phyloP scores from a whole-genome alignment of 257 asterid species.

The Ophiorrhiza pumila region DNA sequence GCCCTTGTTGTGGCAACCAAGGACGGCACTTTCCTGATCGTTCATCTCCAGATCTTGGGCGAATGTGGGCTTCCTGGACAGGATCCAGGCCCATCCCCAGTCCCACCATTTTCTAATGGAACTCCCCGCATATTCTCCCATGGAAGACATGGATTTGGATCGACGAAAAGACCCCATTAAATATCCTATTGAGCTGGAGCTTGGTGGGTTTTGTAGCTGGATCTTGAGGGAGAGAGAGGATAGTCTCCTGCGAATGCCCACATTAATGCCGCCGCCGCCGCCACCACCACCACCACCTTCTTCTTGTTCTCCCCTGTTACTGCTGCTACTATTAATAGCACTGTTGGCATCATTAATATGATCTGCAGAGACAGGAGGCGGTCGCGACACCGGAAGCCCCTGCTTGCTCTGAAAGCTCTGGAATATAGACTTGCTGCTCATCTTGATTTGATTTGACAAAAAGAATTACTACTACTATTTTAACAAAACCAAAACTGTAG shows the following conservation, averaged over 20 bases:
- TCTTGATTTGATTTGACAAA: constrained; percentile 3
- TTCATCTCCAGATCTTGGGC: constrained; percentile 88
- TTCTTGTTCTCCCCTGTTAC: not conserved
- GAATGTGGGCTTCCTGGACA: constrained; percentile 64
- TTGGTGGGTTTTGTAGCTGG: constrained; percentile 37
- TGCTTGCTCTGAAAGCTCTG: constrained; percentile 47
- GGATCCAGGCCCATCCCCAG: constrained; percentile 74
- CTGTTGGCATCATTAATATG: not conserved
- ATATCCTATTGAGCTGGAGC: not conserved
- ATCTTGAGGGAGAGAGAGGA: constrained; percentile 54
- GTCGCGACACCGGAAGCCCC: constrained; percentile 54
- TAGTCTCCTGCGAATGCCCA: constrained; percentile 52
- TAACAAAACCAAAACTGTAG: too few relatives aligned
- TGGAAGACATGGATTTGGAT: constrained; percentile 54
- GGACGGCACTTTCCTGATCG: constrained; percentile 54
- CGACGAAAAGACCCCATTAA: constrained; percentile 41
- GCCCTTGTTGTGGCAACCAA: constrained; percentile 73
- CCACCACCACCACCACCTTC: too few relatives aligned
- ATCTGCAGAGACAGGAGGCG: constrained; percentile 13
- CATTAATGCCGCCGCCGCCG: too few relatives aligned
- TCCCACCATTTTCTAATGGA: constrained; percentile 82
- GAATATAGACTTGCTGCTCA: constrained; percentile 45
- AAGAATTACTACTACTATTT: too few relatives aligned
- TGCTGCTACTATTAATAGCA: not conserved
- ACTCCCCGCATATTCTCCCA: constrained; percentile 43